These are phyloP conservation scores for Nicotiana tomentosiformis DNA, from an alignment of 257 asterid genomes.

Conservation along the genomic window DNA sequence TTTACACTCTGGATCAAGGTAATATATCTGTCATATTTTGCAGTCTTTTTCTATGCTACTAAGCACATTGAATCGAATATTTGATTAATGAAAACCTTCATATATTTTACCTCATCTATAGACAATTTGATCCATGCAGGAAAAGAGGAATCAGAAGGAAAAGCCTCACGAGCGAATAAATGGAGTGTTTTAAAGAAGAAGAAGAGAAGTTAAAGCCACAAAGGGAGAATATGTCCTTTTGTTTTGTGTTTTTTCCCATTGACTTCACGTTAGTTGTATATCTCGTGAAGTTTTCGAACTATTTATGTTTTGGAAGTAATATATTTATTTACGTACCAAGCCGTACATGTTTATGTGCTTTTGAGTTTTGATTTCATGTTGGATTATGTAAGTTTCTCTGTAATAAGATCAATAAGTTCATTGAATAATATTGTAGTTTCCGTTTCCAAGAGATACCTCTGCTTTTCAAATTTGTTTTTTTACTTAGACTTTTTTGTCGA, in stretches of 20 bases:
- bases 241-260: slow-evolving; percentile 10
- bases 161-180: background rate
- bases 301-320: background rate
- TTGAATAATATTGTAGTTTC: background rate
- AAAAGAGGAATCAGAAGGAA: background rate
- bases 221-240: background rate
- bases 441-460: background rate
- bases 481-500: background rate
- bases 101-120: background rate
- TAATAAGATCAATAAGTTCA: slow-evolving; percentile 8
- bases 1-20: background rate
- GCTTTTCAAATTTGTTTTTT: background rate
- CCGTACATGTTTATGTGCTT: background rate
- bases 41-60: background rate
- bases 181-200: background rate
- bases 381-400: background rate
- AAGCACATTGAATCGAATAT: background rate
- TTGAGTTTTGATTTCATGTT: background rate
- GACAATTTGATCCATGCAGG: slow-evolving; percentile 3
- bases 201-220: background rate
- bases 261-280: slow-evolving; percentile 17
- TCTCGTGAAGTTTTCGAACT: background rate
- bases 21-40: background rate
- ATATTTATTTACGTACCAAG: slow-evolving; percentile 1
- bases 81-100: background rate